Percentiles rank a stretch among this genome's conserved stretches.
Conservation (phyloP, 2,329 filamentous ascomycete species). For the Diaporthe citrichinensis region DNA sequence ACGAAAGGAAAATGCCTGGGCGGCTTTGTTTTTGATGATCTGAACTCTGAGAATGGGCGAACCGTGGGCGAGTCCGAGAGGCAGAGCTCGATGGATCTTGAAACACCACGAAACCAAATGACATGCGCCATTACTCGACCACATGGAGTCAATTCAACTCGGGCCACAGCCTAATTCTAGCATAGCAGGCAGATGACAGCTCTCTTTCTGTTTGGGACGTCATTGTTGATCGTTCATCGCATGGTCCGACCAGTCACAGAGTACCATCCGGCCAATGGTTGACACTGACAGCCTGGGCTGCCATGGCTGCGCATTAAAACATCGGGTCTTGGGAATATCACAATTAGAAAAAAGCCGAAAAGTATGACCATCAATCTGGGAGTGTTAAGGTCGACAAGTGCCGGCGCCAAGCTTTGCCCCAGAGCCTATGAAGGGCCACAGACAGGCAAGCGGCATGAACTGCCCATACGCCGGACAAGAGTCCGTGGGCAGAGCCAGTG, state of each 20-base stretch:
- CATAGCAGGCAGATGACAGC: background rate
- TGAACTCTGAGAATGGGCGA: background rate
- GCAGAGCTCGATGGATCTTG: slow-evolving; percentile 1
- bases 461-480: background rate
- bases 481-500: slow-evolving; percentile 19
- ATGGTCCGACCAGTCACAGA: background rate
- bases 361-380: background rate
- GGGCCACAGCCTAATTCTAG: background rate
- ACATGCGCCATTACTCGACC: slow-evolving; percentile 16
- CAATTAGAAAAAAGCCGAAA: background rate
- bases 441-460: slow-evolving; percentile 15
- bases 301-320: slow-evolving; percentile 24
- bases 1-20: background rate
- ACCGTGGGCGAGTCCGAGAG: background rate
- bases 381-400: slow-evolving; percentile 6
- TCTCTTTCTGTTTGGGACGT: background rate
- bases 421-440: background rate
- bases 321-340: slow-evolving; percentile 25
- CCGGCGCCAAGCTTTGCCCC: slow-evolving; percentile 20
- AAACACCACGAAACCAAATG: slow-evolving; percentile 25
- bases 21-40: slow-evolving; percentile 16
- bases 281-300: slow-evolving; percentile 19
- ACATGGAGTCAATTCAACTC: slow-evolving; percentile 1
- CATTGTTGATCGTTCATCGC: slow-evolving; percentile 20
- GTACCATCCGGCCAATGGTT: background rate